A percentile compares a stretch with the other conserved stretches of the same genome.
phyloP scores from a whole-genome alignment of 495 filamentous ascomycete species.

The Podospora appendiculata region DNA sequence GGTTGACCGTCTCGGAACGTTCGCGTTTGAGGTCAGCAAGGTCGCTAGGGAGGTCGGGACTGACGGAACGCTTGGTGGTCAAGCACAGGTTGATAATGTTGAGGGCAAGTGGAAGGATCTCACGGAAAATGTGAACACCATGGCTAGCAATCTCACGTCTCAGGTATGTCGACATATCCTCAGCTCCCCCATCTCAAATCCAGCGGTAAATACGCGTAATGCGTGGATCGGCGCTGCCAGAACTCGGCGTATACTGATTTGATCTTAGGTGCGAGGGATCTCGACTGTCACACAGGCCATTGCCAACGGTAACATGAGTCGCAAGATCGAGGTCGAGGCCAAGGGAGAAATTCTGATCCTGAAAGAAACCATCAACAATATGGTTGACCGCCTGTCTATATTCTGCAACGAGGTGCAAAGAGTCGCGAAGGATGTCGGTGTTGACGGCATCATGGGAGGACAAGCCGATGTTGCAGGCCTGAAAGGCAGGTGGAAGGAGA shows the following conservation, averaged over 20 bases:
- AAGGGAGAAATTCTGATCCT: conserved; percentile 90
- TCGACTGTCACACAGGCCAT: conserved; percentile 97
- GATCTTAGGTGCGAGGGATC: conserved; percentile 69
- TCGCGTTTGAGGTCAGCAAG: conserved; percentile 97
- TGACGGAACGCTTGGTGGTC: conserved; percentile 89
- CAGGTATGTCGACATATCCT: conserved; percentile 38
- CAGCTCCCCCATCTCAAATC: too few relatives aligned
- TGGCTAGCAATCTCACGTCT: conserved; percentile 92
- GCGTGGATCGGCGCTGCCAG: too few relatives aligned
- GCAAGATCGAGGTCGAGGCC: conserved; percentile 92
- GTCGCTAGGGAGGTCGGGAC: conserved; percentile 98
- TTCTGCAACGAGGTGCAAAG: conserved; percentile 97
- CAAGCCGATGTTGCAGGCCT: conserved; percentile 94
- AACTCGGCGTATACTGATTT: conserved; percentile 4
- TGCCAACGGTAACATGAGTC: conserved; percentile 85
- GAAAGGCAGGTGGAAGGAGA: conserved; percentile 95
- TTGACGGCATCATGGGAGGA: conserved; percentile 98
- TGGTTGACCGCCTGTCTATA: conserved; percentile 92
- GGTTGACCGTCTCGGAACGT: conserved; percentile 95
- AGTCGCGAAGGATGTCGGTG: conserved; percentile 93
- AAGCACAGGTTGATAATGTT: conserved; percentile 93
- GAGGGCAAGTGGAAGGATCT: conserved; percentile 99
- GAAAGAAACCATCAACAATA: conserved; percentile 98
- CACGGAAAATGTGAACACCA: conserved; percentile 90
- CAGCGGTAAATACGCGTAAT: too few relatives aligned